Evolutionary conservation across 768 basidiomycete species (phyloP).

Genomic region (Serendipita indica): DNA sequence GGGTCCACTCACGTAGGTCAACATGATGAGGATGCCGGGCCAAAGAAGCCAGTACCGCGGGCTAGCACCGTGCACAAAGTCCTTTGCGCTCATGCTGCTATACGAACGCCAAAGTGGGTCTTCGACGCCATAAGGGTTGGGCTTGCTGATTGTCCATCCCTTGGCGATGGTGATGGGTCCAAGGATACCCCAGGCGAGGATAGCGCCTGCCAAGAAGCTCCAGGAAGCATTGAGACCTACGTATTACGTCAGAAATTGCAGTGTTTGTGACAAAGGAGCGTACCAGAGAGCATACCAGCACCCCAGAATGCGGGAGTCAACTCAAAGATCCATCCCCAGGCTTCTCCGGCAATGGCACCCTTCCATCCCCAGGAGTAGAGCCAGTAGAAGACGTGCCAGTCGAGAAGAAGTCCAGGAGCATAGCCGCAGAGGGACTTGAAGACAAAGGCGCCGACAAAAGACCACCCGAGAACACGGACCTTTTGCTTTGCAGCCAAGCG

Average conservation of each 20-base stretch:
- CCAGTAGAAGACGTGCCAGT: slow-evolving; percentile 55
- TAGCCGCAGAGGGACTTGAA: slow-evolving; percentile 43
- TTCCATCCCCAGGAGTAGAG: slow-evolving; percentile 44
- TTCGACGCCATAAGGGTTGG: slow-evolving; percentile 21
- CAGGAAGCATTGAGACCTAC: slow-evolving; percentile 10
- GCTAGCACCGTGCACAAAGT: slow-evolving; percentile 30
- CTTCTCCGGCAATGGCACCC: slow-evolving; percentile 42
- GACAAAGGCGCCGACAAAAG: slow-evolving; percentile 34
- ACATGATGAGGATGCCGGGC: slow-evolving; percentile 49
- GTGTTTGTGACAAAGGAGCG: no score
- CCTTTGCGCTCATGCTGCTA: background rate
- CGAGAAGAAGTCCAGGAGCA: slow-evolving; percentile 45
- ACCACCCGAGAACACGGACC: slow-evolving; percentile 33
- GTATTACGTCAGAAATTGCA: no score
- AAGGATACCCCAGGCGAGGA: slow-evolving; percentile 49
- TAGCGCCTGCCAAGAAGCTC: slow-evolving; percentile 32
- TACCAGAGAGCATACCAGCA: slow-evolving; percentile 18
- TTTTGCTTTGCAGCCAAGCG: slow-evolving; percentile 36
- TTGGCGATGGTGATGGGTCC: slow-evolving; percentile 38
- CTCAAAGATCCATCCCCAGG: slow-evolving; percentile 33
- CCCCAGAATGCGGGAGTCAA: slow-evolving; percentile 20
- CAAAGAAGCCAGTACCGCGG: slow-evolving; percentile 48
- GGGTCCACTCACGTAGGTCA: slow-evolving; percentile 27
- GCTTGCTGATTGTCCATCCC: slow-evolving; percentile 34
- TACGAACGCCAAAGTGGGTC: slow-evolving; percentile 22